Conservation (phyloP, 495 filamentous ascomycete genomes). For the Terfezia claveryi region DNA sequence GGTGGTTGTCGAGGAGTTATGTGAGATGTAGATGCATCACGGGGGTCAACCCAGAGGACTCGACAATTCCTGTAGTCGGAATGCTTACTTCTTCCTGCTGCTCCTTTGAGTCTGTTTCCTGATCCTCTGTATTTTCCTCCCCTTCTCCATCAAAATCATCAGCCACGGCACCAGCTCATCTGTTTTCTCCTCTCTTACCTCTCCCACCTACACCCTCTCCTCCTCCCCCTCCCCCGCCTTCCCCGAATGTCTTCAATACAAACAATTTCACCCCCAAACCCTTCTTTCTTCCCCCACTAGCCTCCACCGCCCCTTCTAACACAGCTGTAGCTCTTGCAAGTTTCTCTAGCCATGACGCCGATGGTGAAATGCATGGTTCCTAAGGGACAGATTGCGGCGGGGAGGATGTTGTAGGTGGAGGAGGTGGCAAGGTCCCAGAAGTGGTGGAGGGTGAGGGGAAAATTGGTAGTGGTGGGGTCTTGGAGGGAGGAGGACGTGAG, state of each 20-base stretch:
- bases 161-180: too few species aligned
- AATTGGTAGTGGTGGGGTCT: conserved; percentile 34
- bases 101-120: too few species aligned
- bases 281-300: neutral
- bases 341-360: conserved; percentile 53
- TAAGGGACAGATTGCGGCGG: conserved; percentile 48
- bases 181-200: too few species aligned
- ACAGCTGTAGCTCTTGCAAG: conserved; percentile 36
- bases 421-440: conserved; percentile 37
- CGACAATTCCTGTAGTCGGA: neutral
- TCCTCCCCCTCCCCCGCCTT: too few species aligned
- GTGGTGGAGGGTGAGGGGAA: conserved; percentile 33
- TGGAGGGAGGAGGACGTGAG: conserved; percentile 41
- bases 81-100: neutral
- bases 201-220: too few species aligned
- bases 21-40: neutral
- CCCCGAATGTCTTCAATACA: too few species aligned
- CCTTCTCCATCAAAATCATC: too few species aligned
- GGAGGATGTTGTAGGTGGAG: conserved; percentile 24
- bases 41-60: neutral
- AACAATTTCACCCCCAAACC: too few species aligned
- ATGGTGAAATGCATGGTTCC: conserved; percentile 70
- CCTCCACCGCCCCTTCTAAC: conserved; percentile 16
- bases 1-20: neutral
- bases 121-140: too few species aligned